phyloP scores from a whole-genome alignment of 2,329 filamentous ascomycete genomes.

The Exserohilum turcica region DNA sequence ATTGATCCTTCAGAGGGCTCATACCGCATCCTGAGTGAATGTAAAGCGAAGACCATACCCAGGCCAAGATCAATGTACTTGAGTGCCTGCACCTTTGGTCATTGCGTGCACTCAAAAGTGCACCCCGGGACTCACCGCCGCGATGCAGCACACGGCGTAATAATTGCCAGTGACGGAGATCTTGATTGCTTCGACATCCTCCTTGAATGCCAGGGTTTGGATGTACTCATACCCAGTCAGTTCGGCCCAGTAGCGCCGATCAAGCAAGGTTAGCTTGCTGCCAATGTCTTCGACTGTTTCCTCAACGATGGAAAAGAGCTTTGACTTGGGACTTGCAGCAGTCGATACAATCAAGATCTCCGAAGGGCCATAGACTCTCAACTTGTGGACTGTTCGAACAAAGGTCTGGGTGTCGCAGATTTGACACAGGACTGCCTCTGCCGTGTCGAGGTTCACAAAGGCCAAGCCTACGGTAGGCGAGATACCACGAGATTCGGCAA shows the following conservation, averaged over 20 bases:
- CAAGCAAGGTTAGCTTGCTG: constrained; percentile 64
- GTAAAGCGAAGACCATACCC: constrained; percentile 70
- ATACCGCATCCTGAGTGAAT: constrained; percentile 84
- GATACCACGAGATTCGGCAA: constrained; percentile 86
- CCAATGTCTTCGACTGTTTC: constrained; percentile 69
- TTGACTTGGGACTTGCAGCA: constrained; percentile 72
- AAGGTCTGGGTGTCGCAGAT: constrained; percentile 95
- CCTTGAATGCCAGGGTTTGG: constrained; percentile 74
- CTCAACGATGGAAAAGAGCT: constrained; percentile 73
- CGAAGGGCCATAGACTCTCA: constrained; percentile 78
- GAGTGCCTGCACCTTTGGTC: constrained; percentile 63
- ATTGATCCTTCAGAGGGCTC: constrained; percentile 89
- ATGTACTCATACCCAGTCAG: constrained; percentile 76
- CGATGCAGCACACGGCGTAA: constrained; percentile 82
- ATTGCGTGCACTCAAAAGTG: constrained; percentile 1
- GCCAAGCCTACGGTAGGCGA: constrained; percentile 83
- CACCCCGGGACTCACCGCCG: constrained; percentile 73
- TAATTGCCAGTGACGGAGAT: constrained; percentile 81
- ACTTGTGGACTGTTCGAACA: constrained; percentile 83
- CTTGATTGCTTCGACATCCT: constrained; percentile 81
- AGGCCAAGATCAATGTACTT: constrained; percentile 78
- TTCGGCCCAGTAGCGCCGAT: constrained; percentile 85
- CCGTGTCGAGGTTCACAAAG: constrained; percentile 84
- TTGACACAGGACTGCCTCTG: constrained; percentile 83
- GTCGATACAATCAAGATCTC: constrained; percentile 79